Evolutionary conservation across 129 eudicot genomes (phyloP), one percentile per base, ranked within the genome.

Genomic region (Tagetes patula): DNA sequence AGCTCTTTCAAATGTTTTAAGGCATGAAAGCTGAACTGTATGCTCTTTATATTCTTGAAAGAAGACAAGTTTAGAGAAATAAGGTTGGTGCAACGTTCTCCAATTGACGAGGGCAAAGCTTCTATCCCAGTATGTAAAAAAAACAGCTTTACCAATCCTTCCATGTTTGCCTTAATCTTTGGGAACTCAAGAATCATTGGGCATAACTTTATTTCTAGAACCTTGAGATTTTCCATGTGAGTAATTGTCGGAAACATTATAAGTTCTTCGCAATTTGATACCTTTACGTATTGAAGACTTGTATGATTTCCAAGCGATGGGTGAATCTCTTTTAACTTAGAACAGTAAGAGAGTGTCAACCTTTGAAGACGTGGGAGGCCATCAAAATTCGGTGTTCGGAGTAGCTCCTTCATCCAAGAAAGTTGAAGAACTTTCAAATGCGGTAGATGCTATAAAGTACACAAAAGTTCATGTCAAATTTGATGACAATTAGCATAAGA

Each of bases 351-450:
- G 10, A 63, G 46, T 13, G 14, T 9, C 43, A 65, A 0, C 11
- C 33, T 27, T 68, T 34, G 50, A 36, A 45, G 20, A 37, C 65
- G 6, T 20, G 33, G 76, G 55, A 40, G 60, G 34, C 60, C 60
- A 10, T 8, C 32, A 48, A 68, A 68, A 68, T 48, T 13, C 3
- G 61, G 73, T 13, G 73, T 68, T 5, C 43, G 33, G 13, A 68
- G 32, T 12, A 68, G 60, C 10, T 48, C 6, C 32, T 13, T 3
- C 73, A 50, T 36, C 2, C 0, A 5, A 0, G 0, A 0, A 32
- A 68, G 73, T 3, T 32, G 5, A 48, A 68, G 60, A 27, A 46
- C 45, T 34, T 68, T 48, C 73, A 68, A 13, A 33, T 6, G 5
- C 6, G 73, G 60, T 5, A 48, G 45, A 56, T 31, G 63, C 63